Percentiles rank a stretch among this genome's conserved stretches.
phyloP scores from a whole-genome alignment of 176 grass and related monocot species.

The Oryza longistaminata region DNA sequence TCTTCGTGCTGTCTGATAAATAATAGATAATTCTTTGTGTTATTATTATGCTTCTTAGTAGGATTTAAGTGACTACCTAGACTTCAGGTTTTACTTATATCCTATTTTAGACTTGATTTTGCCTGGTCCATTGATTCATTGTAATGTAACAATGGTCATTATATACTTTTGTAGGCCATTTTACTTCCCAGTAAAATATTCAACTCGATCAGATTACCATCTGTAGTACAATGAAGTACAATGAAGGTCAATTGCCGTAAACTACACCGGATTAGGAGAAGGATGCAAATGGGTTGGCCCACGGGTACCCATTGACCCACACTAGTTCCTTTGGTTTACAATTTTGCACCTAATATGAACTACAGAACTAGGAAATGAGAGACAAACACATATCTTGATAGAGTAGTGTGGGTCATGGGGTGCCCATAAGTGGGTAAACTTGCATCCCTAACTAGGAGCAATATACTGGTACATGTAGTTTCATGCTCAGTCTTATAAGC shows the following conservation, averaged over 20 bases:
- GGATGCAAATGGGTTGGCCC: too few species aligned
- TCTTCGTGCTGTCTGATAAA: constrained; percentile 18
- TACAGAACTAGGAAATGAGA: too few species aligned
- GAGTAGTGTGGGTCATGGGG: too few species aligned
- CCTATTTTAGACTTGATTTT: neutral
- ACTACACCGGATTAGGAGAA: neutral
- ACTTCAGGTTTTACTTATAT: neutral
- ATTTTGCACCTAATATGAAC: too few species aligned
- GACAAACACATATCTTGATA: too few species aligned
- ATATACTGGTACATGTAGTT: neutral
- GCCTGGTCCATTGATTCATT: neutral
- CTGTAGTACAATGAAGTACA: neutral
- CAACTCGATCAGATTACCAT: constrained; percentile 7
- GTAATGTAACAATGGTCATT: neutral
- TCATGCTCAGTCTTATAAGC: constrained; percentile 28
- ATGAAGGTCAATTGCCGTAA: neutral
- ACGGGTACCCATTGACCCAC: too few species aligned
- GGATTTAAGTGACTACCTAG: neutral
- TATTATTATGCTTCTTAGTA: constrained; percentile 30
- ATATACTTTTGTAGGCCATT: constrained; percentile 21
- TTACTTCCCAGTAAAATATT: constrained; percentile 14
- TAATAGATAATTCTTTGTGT: neutral
- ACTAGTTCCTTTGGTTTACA: too few species aligned
- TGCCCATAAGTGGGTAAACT: too few species aligned
- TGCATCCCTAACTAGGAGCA: too few species aligned